Conservation (phyloP, 768 basidiomycete species). For the Scleroderma bovista region DNA sequence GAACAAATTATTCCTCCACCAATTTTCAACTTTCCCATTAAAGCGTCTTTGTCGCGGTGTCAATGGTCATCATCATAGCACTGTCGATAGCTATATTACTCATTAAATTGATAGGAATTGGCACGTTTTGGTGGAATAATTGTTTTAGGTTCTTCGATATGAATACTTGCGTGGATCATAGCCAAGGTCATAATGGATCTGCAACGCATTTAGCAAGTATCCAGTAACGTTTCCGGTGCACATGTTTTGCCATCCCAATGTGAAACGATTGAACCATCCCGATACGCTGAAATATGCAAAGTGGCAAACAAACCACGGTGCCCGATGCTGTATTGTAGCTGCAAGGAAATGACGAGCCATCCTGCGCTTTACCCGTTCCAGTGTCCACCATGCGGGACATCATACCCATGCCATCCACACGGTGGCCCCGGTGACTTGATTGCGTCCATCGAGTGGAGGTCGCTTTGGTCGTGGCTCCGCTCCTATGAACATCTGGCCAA, state of each 20-base stretch:
- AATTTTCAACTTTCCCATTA: constrained; percentile 7
- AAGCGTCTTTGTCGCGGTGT: constrained; percentile 4
- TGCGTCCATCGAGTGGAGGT: background rate
- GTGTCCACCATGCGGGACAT: background rate
- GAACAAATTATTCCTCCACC: constrained; percentile 24
- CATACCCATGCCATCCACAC: background rate
- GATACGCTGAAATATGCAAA: background rate
- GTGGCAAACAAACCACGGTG: background rate
- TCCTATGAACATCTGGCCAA: background rate
- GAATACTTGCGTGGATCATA: too few species aligned
- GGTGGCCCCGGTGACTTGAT: background rate
- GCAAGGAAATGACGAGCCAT: background rate
- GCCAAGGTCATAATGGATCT: too few species aligned
- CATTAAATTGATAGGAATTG: background rate
- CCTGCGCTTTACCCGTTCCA: background rate
- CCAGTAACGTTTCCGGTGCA: too few species aligned
- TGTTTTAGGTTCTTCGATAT: too few species aligned
- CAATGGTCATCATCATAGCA: constrained; percentile 8
- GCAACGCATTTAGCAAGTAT: too few species aligned
- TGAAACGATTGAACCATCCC: too few species aligned
- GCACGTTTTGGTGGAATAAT: too few species aligned
- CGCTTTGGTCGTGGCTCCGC: constrained; percentile 2
- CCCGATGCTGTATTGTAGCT: background rate
- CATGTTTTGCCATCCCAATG: too few species aligned
- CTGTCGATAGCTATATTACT: background rate